Evolutionary conservation across 192 early-diverging fungal species (phyloP).

Genomic region (Paraglomus occultum): DNA sequence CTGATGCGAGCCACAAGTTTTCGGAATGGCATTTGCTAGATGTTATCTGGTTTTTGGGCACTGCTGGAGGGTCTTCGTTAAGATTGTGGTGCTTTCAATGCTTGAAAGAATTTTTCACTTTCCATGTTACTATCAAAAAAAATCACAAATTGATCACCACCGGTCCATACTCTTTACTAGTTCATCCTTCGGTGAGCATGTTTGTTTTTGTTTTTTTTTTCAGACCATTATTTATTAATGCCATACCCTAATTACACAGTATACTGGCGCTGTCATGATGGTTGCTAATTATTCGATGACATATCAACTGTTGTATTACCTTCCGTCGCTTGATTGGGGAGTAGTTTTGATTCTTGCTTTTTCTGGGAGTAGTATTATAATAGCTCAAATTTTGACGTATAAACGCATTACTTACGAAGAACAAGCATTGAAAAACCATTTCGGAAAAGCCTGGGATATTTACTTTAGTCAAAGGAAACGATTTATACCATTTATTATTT

Average conservation of each 20-base stretch:
- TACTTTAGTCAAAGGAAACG: constrained; percentile 9
- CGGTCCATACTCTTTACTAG: constrained; percentile 17
- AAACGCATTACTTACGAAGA: not conserved
- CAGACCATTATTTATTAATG: too few relatives aligned
- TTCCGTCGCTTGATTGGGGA: not conserved
- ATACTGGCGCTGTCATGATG: not conserved
- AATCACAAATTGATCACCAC: constrained; percentile 20
- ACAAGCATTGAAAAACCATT: constrained; percentile 1
- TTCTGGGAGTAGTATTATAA: too few relatives aligned
- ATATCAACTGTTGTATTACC: not conserved
- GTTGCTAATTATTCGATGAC: not conserved
- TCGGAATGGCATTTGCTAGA: not conserved
- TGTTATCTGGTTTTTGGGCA: not conserved
- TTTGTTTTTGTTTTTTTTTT: not conserved
- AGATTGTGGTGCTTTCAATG: constrained; percentile 21
- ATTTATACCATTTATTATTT: constrained; percentile 6
- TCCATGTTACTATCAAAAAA: not conserved
- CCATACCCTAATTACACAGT: not conserved
- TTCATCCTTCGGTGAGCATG: constrained; percentile 15
- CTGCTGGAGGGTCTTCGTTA: not conserved
- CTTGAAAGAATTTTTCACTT: constrained; percentile 21
- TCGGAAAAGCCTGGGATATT: not conserved
- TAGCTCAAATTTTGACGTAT: not conserved
- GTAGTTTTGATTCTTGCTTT: too few relatives aligned
- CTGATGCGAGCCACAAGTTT: not conserved